phyloP scores from a whole-genome alignment of 768 basidiomycete species.

The Leccinum variicolor region DNA sequence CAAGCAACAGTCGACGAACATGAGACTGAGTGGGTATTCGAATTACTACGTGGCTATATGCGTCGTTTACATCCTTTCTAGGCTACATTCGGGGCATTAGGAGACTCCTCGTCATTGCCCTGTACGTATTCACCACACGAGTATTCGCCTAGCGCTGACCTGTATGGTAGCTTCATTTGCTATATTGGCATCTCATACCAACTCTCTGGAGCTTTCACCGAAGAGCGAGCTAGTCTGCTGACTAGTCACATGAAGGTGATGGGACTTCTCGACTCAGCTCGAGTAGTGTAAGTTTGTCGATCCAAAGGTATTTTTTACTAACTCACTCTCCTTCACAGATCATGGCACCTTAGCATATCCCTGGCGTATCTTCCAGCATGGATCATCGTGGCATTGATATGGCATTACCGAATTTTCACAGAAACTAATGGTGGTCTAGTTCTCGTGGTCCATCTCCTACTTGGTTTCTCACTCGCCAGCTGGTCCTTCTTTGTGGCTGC shows the following conservation, averaged over 20 bases:
- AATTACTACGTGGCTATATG: background rate
- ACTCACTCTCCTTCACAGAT: slow-evolving; percentile 23
- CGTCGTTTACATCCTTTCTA: slow-evolving; percentile 22
- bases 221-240: slow-evolving; percentile 60
- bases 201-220: slow-evolving; percentile 65
- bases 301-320: background rate
- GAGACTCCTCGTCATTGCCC: slow-evolving; percentile 59
- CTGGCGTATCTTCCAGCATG: slow-evolving; percentile 74
- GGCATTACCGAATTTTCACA: slow-evolving; percentile 67
- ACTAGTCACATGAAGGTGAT: slow-evolving; percentile 78
- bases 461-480: slow-evolving; percentile 63
- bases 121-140: slow-evolving; percentile 40
- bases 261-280: slow-evolving; percentile 70
- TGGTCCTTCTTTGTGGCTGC: slow-evolving; percentile 71
- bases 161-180: slow-evolving; percentile 51
- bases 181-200: slow-evolving; percentile 78
- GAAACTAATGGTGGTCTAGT: slow-evolving; percentile 57
- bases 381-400: slow-evolving; percentile 61
- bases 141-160: background rate
- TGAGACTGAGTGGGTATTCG: slow-evolving; percentile 50
- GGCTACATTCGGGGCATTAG: slow-evolving; percentile 64
- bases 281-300: slow-evolving; percentile 45
- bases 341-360: slow-evolving; percentile 68
- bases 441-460: slow-evolving; percentile 60
- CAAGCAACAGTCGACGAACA: slow-evolving; percentile 50